Evolutionary conservation across 495 filamentous ascomycete genomes (phyloP).

Genomic region (Cladorrhinum samala): DNA sequence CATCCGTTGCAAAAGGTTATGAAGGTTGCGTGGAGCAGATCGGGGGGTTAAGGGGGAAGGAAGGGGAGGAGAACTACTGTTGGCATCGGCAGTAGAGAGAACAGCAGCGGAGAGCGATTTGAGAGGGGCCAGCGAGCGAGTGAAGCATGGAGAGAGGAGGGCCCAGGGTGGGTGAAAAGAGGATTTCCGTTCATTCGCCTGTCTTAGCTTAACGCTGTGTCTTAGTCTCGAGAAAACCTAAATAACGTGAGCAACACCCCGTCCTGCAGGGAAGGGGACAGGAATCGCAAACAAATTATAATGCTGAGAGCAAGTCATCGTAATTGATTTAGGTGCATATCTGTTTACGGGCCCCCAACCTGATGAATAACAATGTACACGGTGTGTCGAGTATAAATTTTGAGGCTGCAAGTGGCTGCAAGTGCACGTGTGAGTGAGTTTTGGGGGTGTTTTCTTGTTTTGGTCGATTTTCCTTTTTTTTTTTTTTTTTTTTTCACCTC

Average conservation of each 20-base stretch:
- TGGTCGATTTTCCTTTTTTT: neutral
- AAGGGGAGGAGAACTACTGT: no score
- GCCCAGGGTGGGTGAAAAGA: conserved; percentile 2
- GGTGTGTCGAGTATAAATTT: neutral
- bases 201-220: conserved; percentile 17
- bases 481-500: neutral
- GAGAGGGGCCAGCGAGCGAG: neutral
- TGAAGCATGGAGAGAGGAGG: conserved; percentile 2
- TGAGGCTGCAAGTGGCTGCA: neutral
- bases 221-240: conserved; percentile 11
- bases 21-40: neutral
- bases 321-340: neutral
- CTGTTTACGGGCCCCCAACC: neutral
- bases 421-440: neutral
- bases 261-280: neutral
- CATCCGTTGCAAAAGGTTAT: neutral
- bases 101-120: neutral
- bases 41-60: no score
- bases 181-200: conserved; percentile 7
- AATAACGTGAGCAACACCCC: conserved; percentile 4
- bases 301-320: neutral
- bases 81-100: neutral
- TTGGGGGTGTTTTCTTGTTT: no score
- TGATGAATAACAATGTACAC: neutral
- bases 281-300: neutral